Conservation (phyloP, 495 filamentous ascomycete genomes). For the Wilcoxina mikolae region DNA sequence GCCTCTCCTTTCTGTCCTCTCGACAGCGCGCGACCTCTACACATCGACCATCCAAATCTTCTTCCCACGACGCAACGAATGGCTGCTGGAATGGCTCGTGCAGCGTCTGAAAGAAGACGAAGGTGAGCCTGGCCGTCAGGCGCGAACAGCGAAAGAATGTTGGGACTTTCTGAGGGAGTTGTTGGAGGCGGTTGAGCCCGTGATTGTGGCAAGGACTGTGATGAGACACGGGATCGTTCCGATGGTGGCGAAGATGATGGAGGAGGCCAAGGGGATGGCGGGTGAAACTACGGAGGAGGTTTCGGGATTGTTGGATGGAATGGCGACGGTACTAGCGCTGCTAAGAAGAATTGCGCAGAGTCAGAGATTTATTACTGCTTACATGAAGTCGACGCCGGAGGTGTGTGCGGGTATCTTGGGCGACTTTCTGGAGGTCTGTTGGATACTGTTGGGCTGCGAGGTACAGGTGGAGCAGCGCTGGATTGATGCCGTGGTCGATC, state of each 20-base stretch:
- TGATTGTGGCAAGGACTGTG: slow-evolving; percentile 5
- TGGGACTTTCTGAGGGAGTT: slow-evolving; percentile 21
- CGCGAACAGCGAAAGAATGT: slow-evolving; percentile 13
- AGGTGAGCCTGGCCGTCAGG: not conserved
- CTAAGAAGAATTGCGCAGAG: not conserved
- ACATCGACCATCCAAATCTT: slow-evolving; percentile 1
- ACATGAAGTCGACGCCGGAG: slow-evolving; percentile 1
- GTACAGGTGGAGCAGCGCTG: slow-evolving; percentile 6
- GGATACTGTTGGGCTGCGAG: slow-evolving; percentile 7
- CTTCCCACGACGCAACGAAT: slow-evolving; percentile 24
- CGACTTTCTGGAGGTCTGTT: slow-evolving; percentile 18
- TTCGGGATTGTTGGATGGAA: not conserved
- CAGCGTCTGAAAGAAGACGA: slow-evolving; percentile 24
- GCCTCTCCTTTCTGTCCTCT: slow-evolving; percentile 14
- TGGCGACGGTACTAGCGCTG: not conserved
- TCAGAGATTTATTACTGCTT: not conserved
- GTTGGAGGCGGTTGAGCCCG: slow-evolving; percentile 6
- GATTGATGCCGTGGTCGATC: slow-evolving; percentile 12
- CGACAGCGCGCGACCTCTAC: slow-evolving; percentile 13
- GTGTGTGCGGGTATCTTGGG: slow-evolving; percentile 7
- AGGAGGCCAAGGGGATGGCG: not conserved
- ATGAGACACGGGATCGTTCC: slow-evolving; percentile 24
- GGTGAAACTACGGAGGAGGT: not conserved
- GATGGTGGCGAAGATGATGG: slow-evolving; percentile 15
- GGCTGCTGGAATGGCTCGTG: slow-evolving; percentile 25